These are phyloP conservation scores for Suillus paluster DNA, from an alignment of 768 basidiomycete species.

Conservation along the genomic window DNA sequence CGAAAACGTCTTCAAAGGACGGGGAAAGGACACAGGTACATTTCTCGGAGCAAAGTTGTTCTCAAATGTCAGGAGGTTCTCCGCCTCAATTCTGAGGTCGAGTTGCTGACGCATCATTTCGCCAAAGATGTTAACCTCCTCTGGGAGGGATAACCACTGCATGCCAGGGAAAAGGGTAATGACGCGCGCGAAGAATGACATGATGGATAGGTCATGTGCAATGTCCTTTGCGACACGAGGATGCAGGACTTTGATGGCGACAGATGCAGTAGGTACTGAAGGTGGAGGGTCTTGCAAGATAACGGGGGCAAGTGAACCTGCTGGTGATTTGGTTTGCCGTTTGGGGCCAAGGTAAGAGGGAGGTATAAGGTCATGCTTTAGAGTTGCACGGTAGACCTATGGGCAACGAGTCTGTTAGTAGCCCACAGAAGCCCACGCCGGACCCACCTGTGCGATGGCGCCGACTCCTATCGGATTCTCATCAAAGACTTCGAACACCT, in stretches of 20 bases:
- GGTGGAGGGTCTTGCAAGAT: conserved; percentile 60
- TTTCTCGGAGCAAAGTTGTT: conserved; percentile 80
- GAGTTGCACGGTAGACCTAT: conserved; percentile 87
- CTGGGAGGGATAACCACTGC: conserved; percentile 94
- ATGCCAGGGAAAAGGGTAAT: conserved; percentile 87
- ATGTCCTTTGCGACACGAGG: conserved; percentile 85
- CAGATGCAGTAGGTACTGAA: conserved; percentile 79
- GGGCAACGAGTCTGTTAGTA: not conserved
- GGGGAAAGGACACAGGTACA: conserved; percentile 87
- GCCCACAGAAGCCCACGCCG: conserved; percentile 33
- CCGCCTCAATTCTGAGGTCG: conserved; percentile 87
- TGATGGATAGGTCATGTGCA: conserved; percentile 89
- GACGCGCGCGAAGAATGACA: conserved; percentile 86
- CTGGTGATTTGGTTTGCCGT: conserved; percentile 50
- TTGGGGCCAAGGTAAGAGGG: conserved; percentile 83
- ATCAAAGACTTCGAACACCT: conserved; percentile 92
- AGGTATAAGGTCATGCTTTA: conserved; percentile 84
- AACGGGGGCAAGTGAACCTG: conserved; percentile 57
- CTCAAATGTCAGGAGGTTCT: conserved; percentile 86
- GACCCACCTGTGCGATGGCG: conserved; percentile 84
- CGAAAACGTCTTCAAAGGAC: conserved; percentile 84
- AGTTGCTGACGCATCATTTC: conserved; percentile 96
- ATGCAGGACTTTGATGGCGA: conserved; percentile 96
- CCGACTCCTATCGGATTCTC: conserved; percentile 92
- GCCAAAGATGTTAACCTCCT: conserved; percentile 95